phyloP scores from a whole-genome alignment of 192 early-diverging fungal genomes.

The Rhizophagus prolifer region DNA sequence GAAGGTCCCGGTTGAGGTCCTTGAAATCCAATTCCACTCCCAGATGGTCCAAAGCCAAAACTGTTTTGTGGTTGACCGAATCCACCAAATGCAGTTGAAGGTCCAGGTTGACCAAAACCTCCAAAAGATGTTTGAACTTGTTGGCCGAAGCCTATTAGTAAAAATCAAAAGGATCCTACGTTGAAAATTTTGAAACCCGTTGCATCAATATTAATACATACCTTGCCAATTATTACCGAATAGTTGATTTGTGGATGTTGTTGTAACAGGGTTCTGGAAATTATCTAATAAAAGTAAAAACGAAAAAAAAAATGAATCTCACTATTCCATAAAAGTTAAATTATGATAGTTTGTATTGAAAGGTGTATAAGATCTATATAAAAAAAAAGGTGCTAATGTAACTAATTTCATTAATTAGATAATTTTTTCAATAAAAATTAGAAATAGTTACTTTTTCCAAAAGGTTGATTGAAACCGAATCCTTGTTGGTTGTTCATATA shows the following conservation, averaged over 20 bases:
- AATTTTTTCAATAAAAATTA: background rate
- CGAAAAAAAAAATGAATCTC: background rate
- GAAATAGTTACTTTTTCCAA: background rate
- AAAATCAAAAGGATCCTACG: background rate
- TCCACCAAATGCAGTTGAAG: background rate
- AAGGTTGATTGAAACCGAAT: background rate
- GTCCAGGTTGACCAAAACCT: background rate
- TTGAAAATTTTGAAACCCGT: background rate
- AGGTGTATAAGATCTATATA: background rate
- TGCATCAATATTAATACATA: background rate
- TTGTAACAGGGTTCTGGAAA: background rate
- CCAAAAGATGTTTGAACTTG: background rate
- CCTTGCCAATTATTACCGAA: background rate
- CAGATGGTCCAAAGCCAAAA: background rate
- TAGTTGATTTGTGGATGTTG: background rate
- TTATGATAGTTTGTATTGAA: background rate
- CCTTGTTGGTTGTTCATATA: background rate
- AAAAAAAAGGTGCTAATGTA: background rate
- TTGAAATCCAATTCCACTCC: background rate
- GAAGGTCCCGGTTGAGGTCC: background rate
- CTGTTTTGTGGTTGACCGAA: background rate
- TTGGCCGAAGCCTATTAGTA: background rate
- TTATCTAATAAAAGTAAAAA: background rate
- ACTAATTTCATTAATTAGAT: too few relatives aligned
- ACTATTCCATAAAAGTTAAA: background rate